A percentile compares a stretch with the other conserved stretches of the same genome.
These are phyloP conservation scores for Candida ficus DNA, from an alignment of 805 yeast genomes.

Conservation along the genomic window DNA sequence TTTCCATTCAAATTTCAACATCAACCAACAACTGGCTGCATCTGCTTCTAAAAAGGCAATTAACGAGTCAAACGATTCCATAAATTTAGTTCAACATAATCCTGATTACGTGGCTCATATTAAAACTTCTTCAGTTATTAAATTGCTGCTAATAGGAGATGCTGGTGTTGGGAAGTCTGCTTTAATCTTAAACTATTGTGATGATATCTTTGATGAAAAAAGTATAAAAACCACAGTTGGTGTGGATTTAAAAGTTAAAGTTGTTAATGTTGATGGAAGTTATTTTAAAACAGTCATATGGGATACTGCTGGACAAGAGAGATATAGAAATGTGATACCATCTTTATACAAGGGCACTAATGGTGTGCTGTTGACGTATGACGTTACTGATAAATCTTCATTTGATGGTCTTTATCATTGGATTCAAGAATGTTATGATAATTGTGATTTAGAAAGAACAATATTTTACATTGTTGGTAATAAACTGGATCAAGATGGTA, in stretches of 20 bases:
- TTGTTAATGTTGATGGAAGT: conserved; percentile 38
- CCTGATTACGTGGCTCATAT: conserved; percentile 12
- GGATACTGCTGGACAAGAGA: conserved; percentile 50
- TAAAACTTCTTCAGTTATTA: conserved; percentile 25
- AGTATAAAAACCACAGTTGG: conserved; percentile 39
- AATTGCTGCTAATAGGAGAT: conserved; percentile 38
- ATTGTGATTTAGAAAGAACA: conserved; percentile 27
- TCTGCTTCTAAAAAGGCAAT: conserved; percentile 8
- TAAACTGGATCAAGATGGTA: conserved; percentile 33
- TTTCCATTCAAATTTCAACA: conserved; percentile 20
- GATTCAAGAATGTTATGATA: conserved; percentile 37
- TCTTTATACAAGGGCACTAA: conserved; percentile 41
- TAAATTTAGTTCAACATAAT: conserved; percentile 15
- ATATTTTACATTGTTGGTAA: conserved; percentile 42
- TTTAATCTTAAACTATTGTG: conserved; percentile 37
- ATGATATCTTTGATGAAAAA: conserved; percentile 30
- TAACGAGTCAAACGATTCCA: conserved; percentile 12
- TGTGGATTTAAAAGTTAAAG: conserved; percentile 39
- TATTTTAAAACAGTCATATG: conserved; percentile 40
- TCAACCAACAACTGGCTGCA: conserved; percentile 17
- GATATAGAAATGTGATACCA: conserved; percentile 42
- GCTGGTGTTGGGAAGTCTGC: conserved; percentile 48
- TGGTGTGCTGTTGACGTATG: conserved; percentile 40
- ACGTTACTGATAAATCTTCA: conserved; percentile 33
- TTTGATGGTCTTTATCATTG: conserved; percentile 36